These are phyloP conservation scores for Mucor racemosus DNA, from an alignment of 371 early-diverging fungal genomes.

Conservation along the genomic window DNA sequence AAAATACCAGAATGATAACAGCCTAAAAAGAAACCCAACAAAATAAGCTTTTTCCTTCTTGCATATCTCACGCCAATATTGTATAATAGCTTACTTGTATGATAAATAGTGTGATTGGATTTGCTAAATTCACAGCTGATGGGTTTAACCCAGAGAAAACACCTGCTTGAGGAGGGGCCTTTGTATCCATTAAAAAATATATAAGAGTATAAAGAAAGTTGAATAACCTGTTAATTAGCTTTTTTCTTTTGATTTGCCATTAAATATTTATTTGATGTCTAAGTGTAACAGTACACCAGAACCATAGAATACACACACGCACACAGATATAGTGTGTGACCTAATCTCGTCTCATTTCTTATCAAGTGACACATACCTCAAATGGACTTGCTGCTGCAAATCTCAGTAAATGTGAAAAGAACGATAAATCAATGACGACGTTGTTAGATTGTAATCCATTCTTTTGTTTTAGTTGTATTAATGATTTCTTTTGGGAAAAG, in stretches of 20 bases:
- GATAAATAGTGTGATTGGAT: constrained; percentile 72
- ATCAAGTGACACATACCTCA: too few relatives aligned
- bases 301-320: not conserved
- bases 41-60: not conserved
- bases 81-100: constrained; percentile 56
- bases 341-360: not conserved
- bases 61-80: not conserved
- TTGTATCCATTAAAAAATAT: constrained; percentile 9
- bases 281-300: not conserved
- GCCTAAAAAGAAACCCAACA: constrained; percentile 39
- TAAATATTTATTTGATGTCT: constrained; percentile 3
- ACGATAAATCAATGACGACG: too few relatives aligned
- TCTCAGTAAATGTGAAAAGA: too few relatives aligned
- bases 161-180: constrained; percentile 56
- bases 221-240: too few relatives aligned
- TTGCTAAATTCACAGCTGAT: constrained; percentile 45
- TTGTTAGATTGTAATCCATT: too few relatives aligned
- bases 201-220: constrained; percentile 8
- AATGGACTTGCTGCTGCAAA: too few relatives aligned
- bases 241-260: not conserved
- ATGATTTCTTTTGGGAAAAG: too few relatives aligned
- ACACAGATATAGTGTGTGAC: not conserved
- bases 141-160: constrained; percentile 73
- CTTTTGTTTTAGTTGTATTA: too few relatives aligned
- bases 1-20: constrained; percentile 67